Base-by-base conservation (phyloP, 768 basidiomycete species). In the Sarcodon aspratus region DNA sequence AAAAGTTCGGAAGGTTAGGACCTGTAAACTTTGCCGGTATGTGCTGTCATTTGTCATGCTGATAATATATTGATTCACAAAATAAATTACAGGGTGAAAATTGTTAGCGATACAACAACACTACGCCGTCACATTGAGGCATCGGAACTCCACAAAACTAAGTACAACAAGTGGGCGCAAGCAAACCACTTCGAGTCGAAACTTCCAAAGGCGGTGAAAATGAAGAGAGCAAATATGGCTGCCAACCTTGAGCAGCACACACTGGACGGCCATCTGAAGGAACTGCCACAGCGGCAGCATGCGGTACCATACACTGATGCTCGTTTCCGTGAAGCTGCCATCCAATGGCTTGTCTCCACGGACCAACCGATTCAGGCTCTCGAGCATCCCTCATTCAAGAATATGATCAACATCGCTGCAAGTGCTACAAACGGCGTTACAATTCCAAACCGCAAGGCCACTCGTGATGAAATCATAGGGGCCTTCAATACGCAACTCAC, bases 261-360 rank as follows among this genome's bases (percentile, higher is more conserved):
- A 8, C 58, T 69, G 6, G 58, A 68, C 40, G 34, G n/a, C 1
- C 58, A 67, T 46, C 53, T 67, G 12, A 46, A 33, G 18, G 55
- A 57, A 43, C 33, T 37, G 27, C 47, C 44, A 36, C 51, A 50
- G 13, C 47, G 36, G 9, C 57, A 61, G 32, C 27, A 42, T 12
- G 48, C 60, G 7, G 48, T 67, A 13, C 55, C 53, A 1, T 70
- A 70, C 50, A 51, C 61, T 0, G 57, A 69, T 37, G 38, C 48
- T 9, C 27, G 56, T 2, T 69, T 68, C 49, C 35, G 45, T 7
- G 35, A 61, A 18, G 63, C 61, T 1, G 66, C 65, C 3, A 53
- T 64, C 15, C 55, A 69, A 47, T 71, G 70, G 68, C 53, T 71
- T 6, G 54, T 67, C 27, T 55, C 56, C n/a, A 70, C 66, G 9